phyloP scores from a whole-genome alignment of 1,284 basidiomycete genomes.

The Trametes sp. region DNA sequence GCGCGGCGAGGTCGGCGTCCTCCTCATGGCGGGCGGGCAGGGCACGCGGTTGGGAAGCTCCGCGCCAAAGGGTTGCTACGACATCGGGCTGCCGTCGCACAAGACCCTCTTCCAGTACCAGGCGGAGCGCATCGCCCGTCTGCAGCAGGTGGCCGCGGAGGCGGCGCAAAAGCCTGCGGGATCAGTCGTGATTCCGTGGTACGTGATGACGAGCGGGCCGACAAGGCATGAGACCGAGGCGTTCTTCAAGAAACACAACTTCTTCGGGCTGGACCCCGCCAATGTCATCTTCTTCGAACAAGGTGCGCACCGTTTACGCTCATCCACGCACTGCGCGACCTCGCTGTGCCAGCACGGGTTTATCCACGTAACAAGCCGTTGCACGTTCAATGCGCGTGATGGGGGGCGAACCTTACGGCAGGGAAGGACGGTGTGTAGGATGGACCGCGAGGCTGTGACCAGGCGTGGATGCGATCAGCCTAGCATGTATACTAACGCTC shows the following conservation, averaged over 20 bases:
- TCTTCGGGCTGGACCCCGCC: conserved; percentile 84
- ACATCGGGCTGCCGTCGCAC: conserved; percentile 92
- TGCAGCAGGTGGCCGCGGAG: conserved; percentile 81
- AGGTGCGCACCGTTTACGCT: conserved; percentile 61
- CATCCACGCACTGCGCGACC: not conserved
- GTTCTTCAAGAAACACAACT: conserved; percentile 83
- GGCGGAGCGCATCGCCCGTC: conserved; percentile 89
- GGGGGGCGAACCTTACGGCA: not conserved
- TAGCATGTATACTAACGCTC: conserved; percentile 19
- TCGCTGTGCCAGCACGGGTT: no score
- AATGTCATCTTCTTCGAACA: conserved; percentile 98
- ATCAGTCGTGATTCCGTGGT: conserved; percentile 88
- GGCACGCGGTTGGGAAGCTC: conserved; percentile 93
- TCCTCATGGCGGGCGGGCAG: conserved; percentile 98
- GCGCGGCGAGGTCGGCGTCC: conserved; percentile 86
- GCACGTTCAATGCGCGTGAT: not conserved
- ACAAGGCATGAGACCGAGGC: conserved; percentile 88
- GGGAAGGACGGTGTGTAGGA: no score
- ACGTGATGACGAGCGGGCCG: conserved; percentile 99
- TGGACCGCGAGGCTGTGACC: no score
- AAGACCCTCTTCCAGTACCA: conserved; percentile 97
- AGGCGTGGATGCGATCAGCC: no score
- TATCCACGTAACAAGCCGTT: no score
- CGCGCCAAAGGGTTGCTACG: conserved; percentile 97
- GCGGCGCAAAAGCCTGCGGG: conserved; percentile 59